Evolutionary conservation across 768 basidiomycete species (phyloP).

Genomic region (Suillus weaverae): DNA sequence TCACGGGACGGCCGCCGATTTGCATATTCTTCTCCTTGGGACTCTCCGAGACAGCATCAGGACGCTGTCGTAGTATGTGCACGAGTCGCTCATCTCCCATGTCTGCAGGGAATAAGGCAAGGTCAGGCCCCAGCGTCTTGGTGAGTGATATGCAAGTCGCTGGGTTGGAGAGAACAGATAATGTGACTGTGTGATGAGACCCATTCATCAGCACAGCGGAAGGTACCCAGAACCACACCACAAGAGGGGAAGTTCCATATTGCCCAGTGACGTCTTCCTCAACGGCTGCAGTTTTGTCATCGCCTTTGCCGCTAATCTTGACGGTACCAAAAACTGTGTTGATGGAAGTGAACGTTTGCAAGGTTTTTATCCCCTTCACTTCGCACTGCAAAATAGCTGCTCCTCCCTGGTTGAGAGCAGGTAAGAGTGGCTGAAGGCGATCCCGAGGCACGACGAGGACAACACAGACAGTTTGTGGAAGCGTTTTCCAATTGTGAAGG

Average conservation of each 20-base stretch:
- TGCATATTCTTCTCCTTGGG: slow-evolving; percentile 20
- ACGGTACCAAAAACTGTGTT: slow-evolving; percentile 23
- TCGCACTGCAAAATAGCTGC: slow-evolving; percentile 23
- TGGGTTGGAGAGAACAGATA: slow-evolving; percentile 16
- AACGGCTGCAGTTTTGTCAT: slow-evolving; percentile 14
- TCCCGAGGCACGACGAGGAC: slow-evolving; percentile 34
- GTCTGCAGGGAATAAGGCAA: slow-evolving; percentile 20
- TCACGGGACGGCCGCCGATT: background rate
- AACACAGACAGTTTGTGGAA: slow-evolving; percentile 34
- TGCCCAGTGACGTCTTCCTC: slow-evolving; percentile 18
- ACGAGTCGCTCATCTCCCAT: slow-evolving; percentile 14
- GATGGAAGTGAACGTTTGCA: slow-evolving; percentile 21
- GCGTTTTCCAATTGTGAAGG: slow-evolving; percentile 30
- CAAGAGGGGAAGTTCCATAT: slow-evolving; percentile 15
- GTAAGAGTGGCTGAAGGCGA: slow-evolving; percentile 24
- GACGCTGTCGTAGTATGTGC: slow-evolving; percentile 21
- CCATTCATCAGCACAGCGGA: slow-evolving; percentile 14
- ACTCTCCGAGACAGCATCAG: slow-evolving; percentile 8
- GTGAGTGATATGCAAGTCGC: slow-evolving; percentile 11
- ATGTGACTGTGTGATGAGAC: slow-evolving; percentile 15
- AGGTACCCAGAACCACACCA: slow-evolving; percentile 22
- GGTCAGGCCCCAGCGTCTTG: slow-evolving; percentile 12
- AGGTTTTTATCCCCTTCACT: slow-evolving; percentile 9
- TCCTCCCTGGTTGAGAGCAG: slow-evolving; percentile 20
- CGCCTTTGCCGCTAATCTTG: slow-evolving; percentile 18